Base-by-base conservation (phyloP, 2,329 filamentous ascomycete genomes). In the Fusarium incarnatum region DNA sequence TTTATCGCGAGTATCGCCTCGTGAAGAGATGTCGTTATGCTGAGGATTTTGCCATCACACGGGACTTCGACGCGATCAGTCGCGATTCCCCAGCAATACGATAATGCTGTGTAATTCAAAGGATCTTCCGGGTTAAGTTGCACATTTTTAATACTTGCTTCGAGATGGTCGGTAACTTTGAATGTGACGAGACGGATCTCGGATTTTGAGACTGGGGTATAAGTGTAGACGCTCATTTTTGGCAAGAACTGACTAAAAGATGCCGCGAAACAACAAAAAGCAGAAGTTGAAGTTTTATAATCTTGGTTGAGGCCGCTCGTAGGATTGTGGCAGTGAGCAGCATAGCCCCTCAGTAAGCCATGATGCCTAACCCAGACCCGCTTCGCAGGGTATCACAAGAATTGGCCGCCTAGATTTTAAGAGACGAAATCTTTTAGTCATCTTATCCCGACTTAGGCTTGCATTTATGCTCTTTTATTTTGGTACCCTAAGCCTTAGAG, bases 1-100 rank as follows among this genome's bases (percentile, higher is more conserved):
- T 49, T 25, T 4, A 68, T 52, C n/a, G 60, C 63, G 0, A 45
- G 2, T 8, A 72, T 34, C 1, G 66, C 60, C 40, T 70, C 63
- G 9, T 65, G 40, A 6, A 72, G 56, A 3, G 70, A 47, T 3
- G 55, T 45, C 1, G 70, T 72, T 18, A 72, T 56, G 4, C 15
- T 58, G 2, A 70, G 53, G 1, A 30, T n/a, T 15, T 32, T 49
- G 1, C 63, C 66, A 30, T 68, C 48, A 3, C 66, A 72, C 3
- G 60, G 63, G 4, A 72, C 12, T 9, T 57, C 9, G 4, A 70
- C 40, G 13, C 12, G 25, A 16, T 25, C 18, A 1, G 16, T 34
- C 1, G 69, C 13, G 22, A 48, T 49, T 20, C 70, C 67, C 69
- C 69, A 73, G 10, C 60, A 57, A 7, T 73, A 73, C 0, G 70